phyloP scores from a whole-genome alignment of 352 stramenopile genomes.

The Globisporangium cederbergense region DNA sequence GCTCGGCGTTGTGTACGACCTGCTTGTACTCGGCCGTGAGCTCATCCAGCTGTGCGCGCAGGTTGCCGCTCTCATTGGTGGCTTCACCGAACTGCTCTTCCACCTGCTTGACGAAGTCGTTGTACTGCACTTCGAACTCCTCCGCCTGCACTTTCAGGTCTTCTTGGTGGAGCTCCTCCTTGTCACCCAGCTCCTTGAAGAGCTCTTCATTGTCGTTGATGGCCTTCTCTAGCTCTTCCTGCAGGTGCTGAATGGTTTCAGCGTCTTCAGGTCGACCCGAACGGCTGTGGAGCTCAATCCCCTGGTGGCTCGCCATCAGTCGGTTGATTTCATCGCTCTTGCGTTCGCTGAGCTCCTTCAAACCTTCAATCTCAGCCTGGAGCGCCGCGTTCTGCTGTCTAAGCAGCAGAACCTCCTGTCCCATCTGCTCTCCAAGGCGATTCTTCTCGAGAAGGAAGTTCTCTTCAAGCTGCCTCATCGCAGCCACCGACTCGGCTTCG shows the following conservation, averaged over 20 bases:
- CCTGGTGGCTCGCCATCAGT: conserved; percentile 41
- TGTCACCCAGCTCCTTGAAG: conserved; percentile 40
- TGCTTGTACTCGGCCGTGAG: conserved; percentile 46
- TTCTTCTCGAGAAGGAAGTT: conserved; percentile 47
- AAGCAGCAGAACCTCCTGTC: conserved; percentile 31
- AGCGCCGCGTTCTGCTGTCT: conserved; percentile 44
- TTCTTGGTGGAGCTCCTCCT: conserved; percentile 42
- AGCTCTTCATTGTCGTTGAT: conserved; percentile 43
- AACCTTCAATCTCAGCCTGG: conserved; percentile 33
- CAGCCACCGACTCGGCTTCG: conserved; percentile 34
- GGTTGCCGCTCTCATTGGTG: conserved; percentile 49
- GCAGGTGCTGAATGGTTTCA: conserved; percentile 38
- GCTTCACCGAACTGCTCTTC: conserved; percentile 46
- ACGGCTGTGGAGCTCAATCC: conserved; percentile 30
- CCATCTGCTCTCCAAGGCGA: conserved; percentile 35
- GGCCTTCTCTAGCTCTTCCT: conserved; percentile 29
- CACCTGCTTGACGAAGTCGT: conserved; percentile 47
- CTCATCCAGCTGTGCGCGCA: conserved; percentile 44
- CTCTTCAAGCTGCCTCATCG: conserved; percentile 49
- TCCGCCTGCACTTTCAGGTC: conserved; percentile 40
- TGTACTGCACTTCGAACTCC: conserved; percentile 62
- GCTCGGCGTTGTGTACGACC: conserved; percentile 25
- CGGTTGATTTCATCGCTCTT: conserved; percentile 55
- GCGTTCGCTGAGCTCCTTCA: conserved; percentile 45
- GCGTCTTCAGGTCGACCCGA: conserved; percentile 19